phyloP scores from a whole-genome alignment of 768 basidiomycete species.

The Leucogyrophana mollusca region DNA sequence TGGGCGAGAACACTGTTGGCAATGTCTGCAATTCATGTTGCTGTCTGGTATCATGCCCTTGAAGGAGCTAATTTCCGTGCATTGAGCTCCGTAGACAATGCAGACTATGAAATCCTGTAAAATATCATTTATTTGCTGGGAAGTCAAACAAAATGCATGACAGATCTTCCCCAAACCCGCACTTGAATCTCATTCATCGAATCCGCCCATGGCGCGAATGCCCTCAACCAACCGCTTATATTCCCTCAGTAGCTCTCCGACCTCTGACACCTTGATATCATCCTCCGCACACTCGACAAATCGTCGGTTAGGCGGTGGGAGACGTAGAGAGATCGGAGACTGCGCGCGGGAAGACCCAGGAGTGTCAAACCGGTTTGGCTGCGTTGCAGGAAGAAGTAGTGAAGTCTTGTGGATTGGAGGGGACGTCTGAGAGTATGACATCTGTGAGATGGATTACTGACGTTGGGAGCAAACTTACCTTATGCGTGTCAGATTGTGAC shows the following conservation, averaged over 20 bases:
- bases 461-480: constrained; percentile 27
- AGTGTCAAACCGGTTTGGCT: constrained; percentile 12
- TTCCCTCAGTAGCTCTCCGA: constrained; percentile 75
- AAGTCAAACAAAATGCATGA: too few species aligned
- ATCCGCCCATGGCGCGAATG: constrained; percentile 56
- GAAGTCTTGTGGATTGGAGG: constrained; percentile 42
- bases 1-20: too few species aligned
- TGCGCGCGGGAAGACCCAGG: constrained; percentile 38
- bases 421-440: too few species aligned
- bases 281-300: constrained; percentile 73
- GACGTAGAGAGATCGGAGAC: constrained; percentile 38
- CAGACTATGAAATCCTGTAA: too few species aligned
- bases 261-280: constrained; percentile 80
- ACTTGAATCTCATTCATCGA: too few species aligned
- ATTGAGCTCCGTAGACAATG: too few species aligned
- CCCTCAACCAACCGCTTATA: constrained; percentile 78
- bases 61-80: too few species aligned
- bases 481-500: constrained; percentile 29
- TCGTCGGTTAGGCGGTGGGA: constrained; percentile 63
- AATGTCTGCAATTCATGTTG: too few species aligned
- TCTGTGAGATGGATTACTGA: too few species aligned
- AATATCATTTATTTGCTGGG: too few species aligned
- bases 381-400: constrained; percentile 24
- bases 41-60: too few species aligned
- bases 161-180: too few species aligned